Conservation (phyloP, 768 basidiomycete species). For the Guyanaporus albipodus region DNA sequence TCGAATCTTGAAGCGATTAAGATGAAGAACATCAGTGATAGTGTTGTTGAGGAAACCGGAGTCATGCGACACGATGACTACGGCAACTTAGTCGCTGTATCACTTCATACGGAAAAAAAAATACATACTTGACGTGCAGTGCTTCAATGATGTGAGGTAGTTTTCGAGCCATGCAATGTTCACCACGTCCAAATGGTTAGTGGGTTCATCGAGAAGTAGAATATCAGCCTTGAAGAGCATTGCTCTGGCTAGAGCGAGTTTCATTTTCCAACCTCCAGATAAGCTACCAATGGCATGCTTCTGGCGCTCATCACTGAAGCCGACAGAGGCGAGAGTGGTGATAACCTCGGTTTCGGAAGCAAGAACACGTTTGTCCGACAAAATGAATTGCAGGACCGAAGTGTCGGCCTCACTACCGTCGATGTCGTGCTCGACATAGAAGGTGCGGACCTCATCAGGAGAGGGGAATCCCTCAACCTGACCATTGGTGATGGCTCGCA, state of each 20-base stretch:
- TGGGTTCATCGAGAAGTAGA: slow-evolving; percentile 93
- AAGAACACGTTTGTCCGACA: slow-evolving; percentile 78
- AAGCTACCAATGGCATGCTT: slow-evolving; percentile 79
- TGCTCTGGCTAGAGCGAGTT: slow-evolving; percentile 93
- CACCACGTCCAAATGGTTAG: slow-evolving; percentile 95
- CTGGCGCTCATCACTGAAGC: slow-evolving; percentile 88
- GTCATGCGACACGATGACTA: slow-evolving; percentile 97
- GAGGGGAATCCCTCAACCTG: slow-evolving; percentile 99
- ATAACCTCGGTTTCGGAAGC: slow-evolving; percentile 66
- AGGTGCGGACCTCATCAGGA: slow-evolving; percentile 94
- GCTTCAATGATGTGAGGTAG: slow-evolving; percentile 83
- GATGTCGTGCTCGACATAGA: slow-evolving; percentile 99
- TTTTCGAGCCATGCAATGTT: slow-evolving; percentile 97
- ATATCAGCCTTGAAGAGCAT: slow-evolving; percentile 99
- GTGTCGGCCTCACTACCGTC: slow-evolving; percentile 93
- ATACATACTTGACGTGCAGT: slow-evolving; percentile 84
- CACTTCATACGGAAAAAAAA: background rate
- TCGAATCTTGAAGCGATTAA: slow-evolving; percentile 97
- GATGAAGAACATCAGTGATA: slow-evolving; percentile 94
- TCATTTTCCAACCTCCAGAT: slow-evolving; percentile 99
- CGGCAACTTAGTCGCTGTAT: slow-evolving; percentile 4
- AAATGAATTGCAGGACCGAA: slow-evolving; percentile 84
- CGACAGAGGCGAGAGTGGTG: slow-evolving; percentile 83
- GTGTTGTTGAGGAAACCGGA: slow-evolving; percentile 97
- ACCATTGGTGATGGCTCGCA: slow-evolving; percentile 90